phyloP scores from a whole-genome alignment of 1,139 yeast species.

The Arxiozyma telluris region DNA sequence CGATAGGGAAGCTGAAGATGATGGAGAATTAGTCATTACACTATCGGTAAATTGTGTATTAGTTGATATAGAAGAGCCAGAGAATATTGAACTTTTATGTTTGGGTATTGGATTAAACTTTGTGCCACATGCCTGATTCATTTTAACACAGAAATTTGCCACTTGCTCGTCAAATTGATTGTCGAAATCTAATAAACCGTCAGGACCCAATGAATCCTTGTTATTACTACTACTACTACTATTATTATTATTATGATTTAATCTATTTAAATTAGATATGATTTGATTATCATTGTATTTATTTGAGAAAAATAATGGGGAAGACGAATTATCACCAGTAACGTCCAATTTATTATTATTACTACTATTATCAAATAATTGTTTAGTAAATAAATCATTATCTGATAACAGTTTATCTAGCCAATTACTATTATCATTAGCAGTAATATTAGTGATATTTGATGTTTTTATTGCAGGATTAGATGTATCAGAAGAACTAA shows the following conservation, averaged over 20 bases:
- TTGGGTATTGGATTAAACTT: constrained; percentile 61
- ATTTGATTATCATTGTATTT: constrained; percentile 1
- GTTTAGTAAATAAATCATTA: constrained; percentile 14
- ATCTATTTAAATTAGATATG: not conserved
- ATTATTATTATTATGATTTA: not conserved
- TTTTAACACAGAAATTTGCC: constrained; percentile 60
- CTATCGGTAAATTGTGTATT: not conserved
- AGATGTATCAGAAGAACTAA: too few species aligned
- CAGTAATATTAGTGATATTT: not conserved
- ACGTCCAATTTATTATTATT: not conserved
- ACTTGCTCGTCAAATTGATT: constrained; percentile 43
- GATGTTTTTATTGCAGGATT: too few species aligned
- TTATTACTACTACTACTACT: not conserved
- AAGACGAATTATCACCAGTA: not conserved
- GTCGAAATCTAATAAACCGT: constrained; percentile 25
- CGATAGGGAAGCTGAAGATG: constrained; percentile 6
- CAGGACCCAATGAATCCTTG: not conserved
- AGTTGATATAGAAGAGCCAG: not conserved
- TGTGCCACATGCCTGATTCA: constrained; percentile 82
- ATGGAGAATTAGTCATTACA: not conserved
- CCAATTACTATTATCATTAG: constrained; percentile 13
- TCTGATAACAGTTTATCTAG: constrained; percentile 19
- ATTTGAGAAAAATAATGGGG: not conserved
- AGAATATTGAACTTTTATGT: constrained; percentile 2
- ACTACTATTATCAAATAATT: constrained; percentile 1